phyloP scores from a whole-genome alignment of 106 monocot species.

The Dendrobium nobile region DNA sequence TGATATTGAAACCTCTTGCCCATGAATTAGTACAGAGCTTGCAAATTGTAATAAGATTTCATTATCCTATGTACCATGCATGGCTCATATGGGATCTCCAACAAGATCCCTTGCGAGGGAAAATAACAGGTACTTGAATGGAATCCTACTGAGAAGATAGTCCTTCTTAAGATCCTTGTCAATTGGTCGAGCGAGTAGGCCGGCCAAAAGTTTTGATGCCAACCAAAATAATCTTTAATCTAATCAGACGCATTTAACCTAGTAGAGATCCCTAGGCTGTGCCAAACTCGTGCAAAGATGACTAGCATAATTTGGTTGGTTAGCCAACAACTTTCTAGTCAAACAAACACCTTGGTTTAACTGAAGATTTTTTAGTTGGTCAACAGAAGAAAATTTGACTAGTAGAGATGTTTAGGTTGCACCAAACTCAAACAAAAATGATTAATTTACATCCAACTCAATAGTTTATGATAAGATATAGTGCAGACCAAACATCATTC shows the following conservation, averaged over 20 bases:
- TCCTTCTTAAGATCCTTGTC: background rate
- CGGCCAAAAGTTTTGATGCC: background rate
- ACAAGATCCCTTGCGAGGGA: background rate
- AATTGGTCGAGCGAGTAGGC: background rate
- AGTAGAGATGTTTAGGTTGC: background rate
- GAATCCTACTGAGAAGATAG: background rate
- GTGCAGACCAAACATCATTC: background rate
- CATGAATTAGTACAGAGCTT: background rate
- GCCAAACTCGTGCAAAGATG: background rate
- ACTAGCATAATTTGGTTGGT: background rate
- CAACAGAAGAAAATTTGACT: background rate
- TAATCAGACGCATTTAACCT: background rate
- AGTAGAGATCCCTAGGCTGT: background rate
- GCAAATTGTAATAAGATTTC: no score
- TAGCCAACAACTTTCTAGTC: background rate
- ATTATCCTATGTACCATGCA: background rate
- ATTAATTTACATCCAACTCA: background rate
- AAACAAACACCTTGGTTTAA: background rate
- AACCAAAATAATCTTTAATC: background rate
- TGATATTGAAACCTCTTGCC: background rate
- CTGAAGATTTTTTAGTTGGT: background rate
- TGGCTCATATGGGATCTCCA: background rate
- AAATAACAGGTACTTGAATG: background rate
- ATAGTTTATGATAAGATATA: background rate
- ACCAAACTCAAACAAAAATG: background rate